Percentiles rank a stretch among this genome's conserved stretches.
phyloP scores from a whole-genome alignment of 1,139 yeast species.

The Debaryomyces udenii region DNA sequence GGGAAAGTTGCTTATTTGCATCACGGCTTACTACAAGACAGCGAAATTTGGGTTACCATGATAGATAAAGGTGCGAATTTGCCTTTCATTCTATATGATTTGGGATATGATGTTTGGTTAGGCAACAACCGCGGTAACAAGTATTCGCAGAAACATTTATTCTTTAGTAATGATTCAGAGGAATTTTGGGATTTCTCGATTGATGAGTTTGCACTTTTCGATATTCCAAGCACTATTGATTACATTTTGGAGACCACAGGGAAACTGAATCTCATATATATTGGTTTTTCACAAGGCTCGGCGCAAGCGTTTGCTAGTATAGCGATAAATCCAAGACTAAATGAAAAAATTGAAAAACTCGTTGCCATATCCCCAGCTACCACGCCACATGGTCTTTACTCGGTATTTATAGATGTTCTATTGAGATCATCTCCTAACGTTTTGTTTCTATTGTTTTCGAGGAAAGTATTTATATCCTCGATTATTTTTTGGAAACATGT shows the following conservation, averaged over 20 bases:
- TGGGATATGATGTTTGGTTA: slow-evolving; percentile 90
- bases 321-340: slow-evolving; percentile 69
- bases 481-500: slow-evolving; percentile 82
- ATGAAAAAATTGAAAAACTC: slow-evolving; percentile 67
- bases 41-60: slow-evolving; percentile 87
- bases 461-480: slow-evolving; percentile 70
- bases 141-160: slow-evolving; percentile 60
- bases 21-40: slow-evolving; percentile 89
- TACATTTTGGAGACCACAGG: slow-evolving; percentile 34
- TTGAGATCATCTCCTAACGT: slow-evolving; percentile 79
- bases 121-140: slow-evolving; percentile 92
- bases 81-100: slow-evolving; percentile 74
- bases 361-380: slow-evolving; percentile 92
- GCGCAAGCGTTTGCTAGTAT: slow-evolving; percentile 88
- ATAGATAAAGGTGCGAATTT: slow-evolving; percentile 63
- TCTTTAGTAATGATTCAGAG: slow-evolving; percentile 38
- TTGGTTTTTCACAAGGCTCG: slow-evolving; percentile 91
- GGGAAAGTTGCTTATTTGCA: slow-evolving; percentile 75
- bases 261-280: slow-evolving; percentile 53
- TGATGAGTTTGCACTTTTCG: slow-evolving; percentile 52
- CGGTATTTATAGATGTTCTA: slow-evolving; percentile 73
- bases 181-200: slow-evolving; percentile 50
- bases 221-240: slow-evolving; percentile 48
- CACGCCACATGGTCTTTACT: slow-evolving; percentile 84
- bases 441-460: slow-evolving; percentile 74